These are phyloP conservation scores for Cercospora sojina DNA, from an alignment of 2,329 filamentous ascomycete genomes.

Conservation along the genomic window DNA sequence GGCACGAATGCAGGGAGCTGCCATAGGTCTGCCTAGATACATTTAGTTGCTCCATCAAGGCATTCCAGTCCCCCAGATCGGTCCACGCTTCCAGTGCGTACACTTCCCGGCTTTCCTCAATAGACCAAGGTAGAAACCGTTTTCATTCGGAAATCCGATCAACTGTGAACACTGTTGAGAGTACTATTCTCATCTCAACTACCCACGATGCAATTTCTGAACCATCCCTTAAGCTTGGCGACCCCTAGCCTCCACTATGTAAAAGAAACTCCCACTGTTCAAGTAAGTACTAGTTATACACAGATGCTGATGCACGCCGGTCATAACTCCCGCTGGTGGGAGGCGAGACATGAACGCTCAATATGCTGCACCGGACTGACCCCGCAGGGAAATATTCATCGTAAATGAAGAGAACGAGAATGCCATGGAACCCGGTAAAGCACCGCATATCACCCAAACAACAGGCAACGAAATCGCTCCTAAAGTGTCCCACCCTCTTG, in stretches of 20 bases:
- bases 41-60: neutral
- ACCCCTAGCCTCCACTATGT: neutral
- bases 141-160: neutral
- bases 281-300: neutral
- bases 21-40: neutral
- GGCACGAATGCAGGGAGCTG: neutral
- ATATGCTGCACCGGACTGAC: neutral
- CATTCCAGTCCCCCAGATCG: neutral
- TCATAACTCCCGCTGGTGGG: slow-evolving; percentile 1
- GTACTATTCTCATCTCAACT: neutral
- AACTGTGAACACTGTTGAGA: neutral
- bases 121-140: neutral
- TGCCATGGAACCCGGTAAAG: neutral
- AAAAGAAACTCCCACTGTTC: neutral
- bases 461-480: slow-evolving; percentile 8
- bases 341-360: slow-evolving; percentile 1
- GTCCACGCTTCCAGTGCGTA: neutral
- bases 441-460: neutral
- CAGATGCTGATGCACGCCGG: neutral
- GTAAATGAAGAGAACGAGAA: neutral
- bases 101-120: neutral
- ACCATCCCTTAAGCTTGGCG: neutral
- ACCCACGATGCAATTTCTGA: neutral
- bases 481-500: slow-evolving; percentile 7
- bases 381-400: neutral